Base-by-base conservation (phyloP, 169 alveolate genomes). In the Eimeria sp. region DNA sequence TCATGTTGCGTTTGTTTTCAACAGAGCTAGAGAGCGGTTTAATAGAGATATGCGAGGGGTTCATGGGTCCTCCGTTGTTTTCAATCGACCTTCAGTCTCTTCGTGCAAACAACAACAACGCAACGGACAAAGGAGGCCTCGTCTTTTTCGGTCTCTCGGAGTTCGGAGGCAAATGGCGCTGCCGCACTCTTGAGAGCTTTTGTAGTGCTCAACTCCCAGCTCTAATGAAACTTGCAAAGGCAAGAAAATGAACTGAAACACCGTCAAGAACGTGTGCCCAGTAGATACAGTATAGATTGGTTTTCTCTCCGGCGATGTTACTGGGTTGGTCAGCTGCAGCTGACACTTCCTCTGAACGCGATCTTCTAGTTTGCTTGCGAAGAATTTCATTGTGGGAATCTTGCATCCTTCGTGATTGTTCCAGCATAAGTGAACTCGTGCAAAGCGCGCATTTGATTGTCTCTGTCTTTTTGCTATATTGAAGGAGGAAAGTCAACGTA, bases 1-100 rank as follows among this genome's bases (percentile, higher is more conserved):
- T 51, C 4, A 34, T 22, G 49, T 16, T 43, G 83, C 70, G 49
- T n/a, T n/a, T 30, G 51, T 20, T 72, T 72, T 47, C 47, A 34
- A 47, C 92, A 92, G 96, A 92, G 61, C 72, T 92, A 57, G 96
- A 92, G 51, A 34, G 84, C 6, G 96, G 93, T 10, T 40, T 87
- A 40, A 92, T 92, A 7, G 86, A 78, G 58, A 92, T 92, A 13
- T 63, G 65, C 76, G 96, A 75, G n/a, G 96, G 96, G 5, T 92
- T 92, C 45, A 61, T 92, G 91, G 96, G 96, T 4, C 96, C 96
- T 30, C 67, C 61, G 11, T 34, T 92, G 78, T 67, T 78, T 25
- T 57, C 76, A 27, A 92, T 92, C 14, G 49, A 43, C 4, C 96
- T 92, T n/a, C 70, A 54, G 27, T 54, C 73, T 20, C 88, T 92